Conservation (phyloP, 225 moss, liverwort and hornwort species). For the Thuidium tamariscinum region DNA sequence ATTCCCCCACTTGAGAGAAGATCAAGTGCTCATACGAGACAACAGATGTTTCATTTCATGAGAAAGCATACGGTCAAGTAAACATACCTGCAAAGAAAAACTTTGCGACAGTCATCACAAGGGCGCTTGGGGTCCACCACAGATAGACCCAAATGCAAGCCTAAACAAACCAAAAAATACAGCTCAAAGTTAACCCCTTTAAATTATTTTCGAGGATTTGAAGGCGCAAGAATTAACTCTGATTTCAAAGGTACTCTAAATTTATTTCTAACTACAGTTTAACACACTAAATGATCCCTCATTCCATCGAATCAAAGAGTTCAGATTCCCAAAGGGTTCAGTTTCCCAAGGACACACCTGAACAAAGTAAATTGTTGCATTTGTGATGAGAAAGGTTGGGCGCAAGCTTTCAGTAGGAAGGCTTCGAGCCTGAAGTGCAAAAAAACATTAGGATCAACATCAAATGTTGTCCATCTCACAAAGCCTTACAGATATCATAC, state of each 20-base stretch:
- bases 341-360: slow-evolving; percentile 39
- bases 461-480: background rate
- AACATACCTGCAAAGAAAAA: slow-evolving; percentile 83
- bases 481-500: background rate
- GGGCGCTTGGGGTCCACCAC: slow-evolving; percentile 52
- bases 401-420: slow-evolving; percentile 80
- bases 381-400: slow-evolving; percentile 79
- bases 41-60: background rate
- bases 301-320: background rate
- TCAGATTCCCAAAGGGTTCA: background rate
- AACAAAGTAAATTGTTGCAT: slow-evolving; percentile 54
- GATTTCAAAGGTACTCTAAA: background rate
- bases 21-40: background rate
- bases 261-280: background rate
- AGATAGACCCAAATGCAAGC: slow-evolving; percentile 71
- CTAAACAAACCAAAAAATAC: slow-evolving; percentile 21
- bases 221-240: background rate
- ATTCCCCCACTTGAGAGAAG: background rate
- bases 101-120: slow-evolving; percentile 64
- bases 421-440: slow-evolving; percentile 69
- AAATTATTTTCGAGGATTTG: background rate
- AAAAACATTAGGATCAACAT: background rate
- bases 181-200: background rate
- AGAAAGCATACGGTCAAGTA: background rate
- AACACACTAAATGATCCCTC: background rate